These are phyloP conservation scores for Thalassia testudinum DNA, from an alignment of 116 monocot genomes.

Conservation along the genomic window DNA sequence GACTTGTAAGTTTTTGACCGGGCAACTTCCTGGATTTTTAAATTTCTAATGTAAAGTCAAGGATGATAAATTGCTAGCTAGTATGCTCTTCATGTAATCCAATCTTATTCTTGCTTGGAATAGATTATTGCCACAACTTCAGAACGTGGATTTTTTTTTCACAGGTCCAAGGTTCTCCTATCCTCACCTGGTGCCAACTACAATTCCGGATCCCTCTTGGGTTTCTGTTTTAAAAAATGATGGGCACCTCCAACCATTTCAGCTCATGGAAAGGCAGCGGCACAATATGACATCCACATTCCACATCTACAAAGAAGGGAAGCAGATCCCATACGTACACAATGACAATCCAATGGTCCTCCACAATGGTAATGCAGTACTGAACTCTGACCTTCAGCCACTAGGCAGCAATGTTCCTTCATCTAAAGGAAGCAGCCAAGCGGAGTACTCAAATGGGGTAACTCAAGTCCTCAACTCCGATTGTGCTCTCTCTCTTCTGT, in stretches of 20 bases:
- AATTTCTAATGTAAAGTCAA: neutral
- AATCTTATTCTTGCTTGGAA: neutral
- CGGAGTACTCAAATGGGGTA: conserved; percentile 5
- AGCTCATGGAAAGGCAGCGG: conserved; percentile 13
- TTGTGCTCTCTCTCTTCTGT: conserved; percentile 99
- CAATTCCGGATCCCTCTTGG: conserved; percentile 21
- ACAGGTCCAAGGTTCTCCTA: conserved; percentile 32
- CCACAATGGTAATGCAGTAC: neutral
- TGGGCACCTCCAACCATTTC: conserved; percentile 14
- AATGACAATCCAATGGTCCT: conserved; percentile 2
- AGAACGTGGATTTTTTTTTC: neutral
- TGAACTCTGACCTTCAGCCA: conserved; percentile 5
- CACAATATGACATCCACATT: conserved; percentile 15
- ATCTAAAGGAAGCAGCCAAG: conserved; percentile 14
- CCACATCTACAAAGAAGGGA: conserved; percentile 25
- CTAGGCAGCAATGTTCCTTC: conserved; percentile 10
- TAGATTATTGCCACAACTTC: neutral
- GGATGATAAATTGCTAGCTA: neutral
- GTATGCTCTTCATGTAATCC: neutral
- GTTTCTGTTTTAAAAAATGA: conserved; percentile 10
- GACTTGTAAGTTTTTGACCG: neutral
- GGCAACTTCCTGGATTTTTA: neutral
- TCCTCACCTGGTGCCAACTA: conserved; percentile 21
- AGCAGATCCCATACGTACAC: conserved; percentile 42
- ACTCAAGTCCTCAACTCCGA: conserved; percentile 42